These are phyloP conservation scores for Aspergillus homomorphus DNA, from an alignment of 495 filamentous ascomycete genomes.

Conservation along the genomic window DNA sequence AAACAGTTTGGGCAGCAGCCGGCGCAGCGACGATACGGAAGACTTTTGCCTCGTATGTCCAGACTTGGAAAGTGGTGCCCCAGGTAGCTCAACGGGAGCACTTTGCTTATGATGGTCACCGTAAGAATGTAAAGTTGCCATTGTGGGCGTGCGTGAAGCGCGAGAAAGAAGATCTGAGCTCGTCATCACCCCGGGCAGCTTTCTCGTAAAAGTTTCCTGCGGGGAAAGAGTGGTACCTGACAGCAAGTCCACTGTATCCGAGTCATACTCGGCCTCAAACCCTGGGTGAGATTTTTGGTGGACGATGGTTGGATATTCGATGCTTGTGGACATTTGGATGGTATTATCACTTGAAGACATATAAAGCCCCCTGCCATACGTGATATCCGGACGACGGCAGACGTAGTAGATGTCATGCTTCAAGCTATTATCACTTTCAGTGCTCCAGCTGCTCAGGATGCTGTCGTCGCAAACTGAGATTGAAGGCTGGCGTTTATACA, in stretches of 20 bases:
- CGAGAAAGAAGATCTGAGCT: slow-evolving; percentile 21
- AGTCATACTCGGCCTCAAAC: slow-evolving; percentile 30
- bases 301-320: slow-evolving; percentile 35
- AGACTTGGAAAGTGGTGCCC: slow-evolving; percentile 17
- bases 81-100: slow-evolving; percentile 25
- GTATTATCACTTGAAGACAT: slow-evolving; percentile 30
- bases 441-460: slow-evolving; percentile 38
- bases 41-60: slow-evolving; percentile 37
- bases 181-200: slow-evolving; percentile 23
- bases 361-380: slow-evolving; percentile 26
- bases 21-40: slow-evolving; percentile 37
- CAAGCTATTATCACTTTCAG: slow-evolving; percentile 41
- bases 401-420: slow-evolving; percentile 42
- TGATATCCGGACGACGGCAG: slow-evolving; percentile 39
- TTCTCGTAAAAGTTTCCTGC: slow-evolving; percentile 23
- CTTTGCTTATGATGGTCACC: slow-evolving; percentile 17
- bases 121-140: slow-evolving; percentile 22
- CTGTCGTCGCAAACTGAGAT: slow-evolving; percentile 28
- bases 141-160: slow-evolving; percentile 35
- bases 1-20: slow-evolving; percentile 38
- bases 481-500: slow-evolving; percentile 28
- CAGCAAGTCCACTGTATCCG: slow-evolving; percentile 28
- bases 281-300: slow-evolving; percentile 33
- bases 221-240: slow-evolving; percentile 32
- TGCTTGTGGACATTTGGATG: slow-evolving; percentile 30